phyloP scores from a whole-genome alignment of 257 asterid genomes.

The Sherardia arvensis region DNA sequence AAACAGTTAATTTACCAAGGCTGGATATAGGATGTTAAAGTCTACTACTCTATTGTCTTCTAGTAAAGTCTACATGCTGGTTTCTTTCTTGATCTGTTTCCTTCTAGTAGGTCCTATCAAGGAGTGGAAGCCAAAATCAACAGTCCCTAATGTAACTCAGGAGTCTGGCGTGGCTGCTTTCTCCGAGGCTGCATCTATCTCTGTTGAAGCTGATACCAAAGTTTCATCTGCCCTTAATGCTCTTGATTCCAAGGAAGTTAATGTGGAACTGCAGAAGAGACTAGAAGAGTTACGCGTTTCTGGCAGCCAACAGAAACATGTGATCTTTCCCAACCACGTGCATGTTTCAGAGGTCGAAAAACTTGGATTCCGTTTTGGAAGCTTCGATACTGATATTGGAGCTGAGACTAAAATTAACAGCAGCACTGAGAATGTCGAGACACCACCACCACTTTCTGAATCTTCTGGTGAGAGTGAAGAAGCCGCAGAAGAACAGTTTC shows the following conservation, averaged over 20 bases:
- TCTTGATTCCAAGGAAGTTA: slow-evolving; percentile 40
- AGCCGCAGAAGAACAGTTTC: slow-evolving; percentile 41
- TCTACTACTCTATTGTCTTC: not conserved
- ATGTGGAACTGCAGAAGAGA: slow-evolving; percentile 52
- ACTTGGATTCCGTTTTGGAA: slow-evolving; percentile 91
- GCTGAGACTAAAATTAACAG: slow-evolving; percentile 37
- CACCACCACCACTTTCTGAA: slow-evolving; percentile 34
- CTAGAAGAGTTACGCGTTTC: slow-evolving; percentile 51
- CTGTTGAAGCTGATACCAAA: slow-evolving; percentile 37
- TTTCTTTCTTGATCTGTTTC: slow-evolving; percentile 19
- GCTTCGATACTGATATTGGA: slow-evolving; percentile 68
- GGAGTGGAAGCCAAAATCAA: slow-evolving; percentile 89
- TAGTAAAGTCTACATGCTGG: not conserved
- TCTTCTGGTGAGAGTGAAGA: slow-evolving; percentile 51
- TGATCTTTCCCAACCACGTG: slow-evolving; percentile 72
- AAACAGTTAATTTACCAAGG: not conserved
- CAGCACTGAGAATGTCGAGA: slow-evolving; percentile 32
- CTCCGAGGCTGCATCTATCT: slow-evolving; percentile 32
- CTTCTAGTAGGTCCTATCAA: slow-evolving; percentile 48
- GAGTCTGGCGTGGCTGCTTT: slow-evolving; percentile 32
- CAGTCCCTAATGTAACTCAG: slow-evolving; percentile 35
- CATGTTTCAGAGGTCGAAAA: slow-evolving; percentile 80
- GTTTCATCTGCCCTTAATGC: slow-evolving; percentile 24
- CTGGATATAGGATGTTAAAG: not conserved
- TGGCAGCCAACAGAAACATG: slow-evolving; percentile 49